Conservation (phyloP, 2,329 filamentous ascomycete genomes). For the Sclerotinia trifoliorum region DNA sequence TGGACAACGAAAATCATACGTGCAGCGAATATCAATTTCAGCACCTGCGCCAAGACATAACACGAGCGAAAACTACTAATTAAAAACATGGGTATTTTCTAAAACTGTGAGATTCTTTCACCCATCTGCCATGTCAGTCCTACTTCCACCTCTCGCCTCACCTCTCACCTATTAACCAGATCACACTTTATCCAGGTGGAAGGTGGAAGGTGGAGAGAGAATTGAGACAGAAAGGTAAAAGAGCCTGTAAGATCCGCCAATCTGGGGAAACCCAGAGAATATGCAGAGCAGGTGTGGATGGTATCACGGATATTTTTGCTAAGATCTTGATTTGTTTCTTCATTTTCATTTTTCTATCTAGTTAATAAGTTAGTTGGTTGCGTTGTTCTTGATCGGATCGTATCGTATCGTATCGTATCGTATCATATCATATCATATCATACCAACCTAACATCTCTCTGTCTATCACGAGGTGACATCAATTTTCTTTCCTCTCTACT, state of each 20-base stretch:
- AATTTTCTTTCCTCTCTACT: neutral
- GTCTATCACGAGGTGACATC: neutral
- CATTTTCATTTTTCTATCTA: neutral
- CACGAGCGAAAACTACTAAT: neutral
- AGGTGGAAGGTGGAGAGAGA: too few relatives aligned
- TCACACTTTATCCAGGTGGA: neutral
- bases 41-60: constrained; percentile 9
- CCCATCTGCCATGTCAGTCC: neutral
- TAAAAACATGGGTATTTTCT: neutral
- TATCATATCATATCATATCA: constrained; percentile 8
- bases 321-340: neutral
- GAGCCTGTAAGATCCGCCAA: neutral
- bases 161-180: neutral
- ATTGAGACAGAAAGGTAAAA: neutral
- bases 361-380: neutral
- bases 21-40: constrained; percentile 13
- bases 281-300: neutral
- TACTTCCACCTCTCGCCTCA: neutral
- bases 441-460: neutral
- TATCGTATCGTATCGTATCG: neutral
- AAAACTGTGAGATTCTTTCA: constrained; percentile 1
- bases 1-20: constrained; percentile 15
- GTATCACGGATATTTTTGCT: neutral
- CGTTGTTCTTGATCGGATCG: constrained; percentile 14
- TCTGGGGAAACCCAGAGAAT: constrained; percentile 5